phyloP scores from a whole-genome alignment of 345 rosid genomes.

The Populus pruinosa region DNA sequence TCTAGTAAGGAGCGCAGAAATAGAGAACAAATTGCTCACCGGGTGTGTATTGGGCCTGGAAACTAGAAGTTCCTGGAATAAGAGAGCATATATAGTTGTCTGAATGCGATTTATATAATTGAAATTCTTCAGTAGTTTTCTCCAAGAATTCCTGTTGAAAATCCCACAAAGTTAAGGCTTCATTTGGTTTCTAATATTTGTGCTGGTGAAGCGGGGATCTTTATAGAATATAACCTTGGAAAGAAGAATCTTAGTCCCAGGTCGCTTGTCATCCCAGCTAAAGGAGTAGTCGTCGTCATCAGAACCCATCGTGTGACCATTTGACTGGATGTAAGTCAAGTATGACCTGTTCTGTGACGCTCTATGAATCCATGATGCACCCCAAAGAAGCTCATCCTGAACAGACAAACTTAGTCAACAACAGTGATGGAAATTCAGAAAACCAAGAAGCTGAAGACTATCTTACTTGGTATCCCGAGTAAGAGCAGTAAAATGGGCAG shows the following conservation, averaged over 20 bases:
- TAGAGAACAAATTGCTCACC: conserved; percentile 23
- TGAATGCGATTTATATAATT: conserved; percentile 55
- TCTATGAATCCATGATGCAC: conserved; percentile 91
- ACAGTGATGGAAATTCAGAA: background rate
- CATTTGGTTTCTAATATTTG: background rate
- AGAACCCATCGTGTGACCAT: conserved; percentile 86
- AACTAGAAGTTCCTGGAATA: conserved; percentile 51
- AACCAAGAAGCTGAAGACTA: background rate
- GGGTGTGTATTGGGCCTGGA: conserved; percentile 66
- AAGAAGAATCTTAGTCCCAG: conserved; percentile 87
- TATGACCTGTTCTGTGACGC: conserved; percentile 70
- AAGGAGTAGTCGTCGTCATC: conserved; percentile 77
- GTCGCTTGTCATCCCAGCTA: conserved; percentile 97
- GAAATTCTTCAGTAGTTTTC: conserved; percentile 41
- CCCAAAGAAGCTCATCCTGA: conserved; percentile 96
- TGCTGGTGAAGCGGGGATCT: background rate
- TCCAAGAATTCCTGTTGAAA: conserved; percentile 52
- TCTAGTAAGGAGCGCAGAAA: background rate
- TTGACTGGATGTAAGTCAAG: conserved; percentile 63
- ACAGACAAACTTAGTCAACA: background rate
- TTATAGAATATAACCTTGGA: conserved; percentile 51
- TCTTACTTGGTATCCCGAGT: conserved; percentile 64
- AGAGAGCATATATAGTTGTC: conserved; percentile 70
- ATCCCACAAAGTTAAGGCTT: background rate
- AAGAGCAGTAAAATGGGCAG: conserved; percentile 82